Evolutionary conservation across 345 rosid species (phyloP), one percentile per base, ranked within the genome.

Genomic region (Gossypium ekmanianum): DNA sequence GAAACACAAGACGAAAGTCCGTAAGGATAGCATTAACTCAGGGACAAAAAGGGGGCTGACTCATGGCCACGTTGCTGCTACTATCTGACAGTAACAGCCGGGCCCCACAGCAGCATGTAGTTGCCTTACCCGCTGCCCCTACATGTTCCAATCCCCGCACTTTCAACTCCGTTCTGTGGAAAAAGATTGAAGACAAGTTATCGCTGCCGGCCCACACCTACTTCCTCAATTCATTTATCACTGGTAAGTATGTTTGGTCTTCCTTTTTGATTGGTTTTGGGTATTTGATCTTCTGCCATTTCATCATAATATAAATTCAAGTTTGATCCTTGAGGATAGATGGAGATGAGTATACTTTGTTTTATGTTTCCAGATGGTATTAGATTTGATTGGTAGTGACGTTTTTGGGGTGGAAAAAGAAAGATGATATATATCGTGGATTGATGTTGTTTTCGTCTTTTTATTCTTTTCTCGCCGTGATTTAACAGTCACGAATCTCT

Each of bases 21-120:
- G 55, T 67, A 41, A 67, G 11, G 1, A 7, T 47, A 67, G 71
- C 55, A 47, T 45, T 12, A 22, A 52, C 55, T 9, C 10, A 43
- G 11, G 56, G 72, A 68, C 57, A 24, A 68, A 48, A 51, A 16
- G 58, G 41, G 6, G 3, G 9, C 41, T 17, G 47, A 69, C 73
- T 69, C 44, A 26, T 69, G 16, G 45, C 73, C 45, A 51, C 73
- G 59, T 27, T 10, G 59, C 9, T 69, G 13, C 45, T 68, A 51
- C 13, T 50, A 16, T 51, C 59, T 50, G 59, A 69, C 17, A 69
- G 44, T 69, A 59, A 69, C 14, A 27, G 9, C 13, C 10, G 14
- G 58, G 56, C 13, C 18, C 34, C 11, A 27, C 26, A 14, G 16
- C 13, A 68, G 34, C 29, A 57, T 57, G 27, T 57, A 11, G 29